Conservation (phyloP, 768 basidiomycete genomes). For the Pilatotrama ljubarskyi region DNA sequence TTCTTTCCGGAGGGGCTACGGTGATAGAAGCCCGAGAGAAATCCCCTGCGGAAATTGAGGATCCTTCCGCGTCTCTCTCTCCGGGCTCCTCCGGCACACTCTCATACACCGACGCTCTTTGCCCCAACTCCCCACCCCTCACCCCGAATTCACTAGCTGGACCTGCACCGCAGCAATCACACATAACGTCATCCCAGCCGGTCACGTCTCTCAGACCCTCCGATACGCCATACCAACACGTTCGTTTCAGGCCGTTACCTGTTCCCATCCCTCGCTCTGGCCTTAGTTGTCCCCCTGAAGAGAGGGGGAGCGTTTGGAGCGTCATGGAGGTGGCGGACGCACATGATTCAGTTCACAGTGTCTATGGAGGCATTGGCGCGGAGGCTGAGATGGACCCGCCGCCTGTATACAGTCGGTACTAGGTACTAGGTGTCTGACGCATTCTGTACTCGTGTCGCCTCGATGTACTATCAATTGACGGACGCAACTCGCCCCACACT, state of each 20-base stretch:
- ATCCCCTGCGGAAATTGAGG: too few species aligned
- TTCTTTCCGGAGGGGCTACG: too few species aligned
- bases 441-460: not conserved
- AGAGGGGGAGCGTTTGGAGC: conserved; percentile 4
- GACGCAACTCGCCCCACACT: too few species aligned
- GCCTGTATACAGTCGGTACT: conserved; percentile 4
- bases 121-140: not conserved
- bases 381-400: not conserved
- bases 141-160: not conserved
- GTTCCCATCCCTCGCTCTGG: not conserved
- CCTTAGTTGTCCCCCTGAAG: not conserved
- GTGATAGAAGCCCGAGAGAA: too few species aligned
- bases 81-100: not conserved
- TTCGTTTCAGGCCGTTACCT: not conserved
- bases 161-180: too few species aligned
- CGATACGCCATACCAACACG: not conserved
- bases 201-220: too few species aligned
- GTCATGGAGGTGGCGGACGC: not conserved
- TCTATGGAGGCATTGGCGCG: not conserved
- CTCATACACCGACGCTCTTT: conserved; percentile 6
- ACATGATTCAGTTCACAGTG: not conserved
- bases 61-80: not conserved
- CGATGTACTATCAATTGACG: too few species aligned
- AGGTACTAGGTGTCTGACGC: not conserved
- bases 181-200: too few species aligned